Conservation (phyloP, 768 basidiomycete genomes). For the Fomitopsis serialis region DNA sequence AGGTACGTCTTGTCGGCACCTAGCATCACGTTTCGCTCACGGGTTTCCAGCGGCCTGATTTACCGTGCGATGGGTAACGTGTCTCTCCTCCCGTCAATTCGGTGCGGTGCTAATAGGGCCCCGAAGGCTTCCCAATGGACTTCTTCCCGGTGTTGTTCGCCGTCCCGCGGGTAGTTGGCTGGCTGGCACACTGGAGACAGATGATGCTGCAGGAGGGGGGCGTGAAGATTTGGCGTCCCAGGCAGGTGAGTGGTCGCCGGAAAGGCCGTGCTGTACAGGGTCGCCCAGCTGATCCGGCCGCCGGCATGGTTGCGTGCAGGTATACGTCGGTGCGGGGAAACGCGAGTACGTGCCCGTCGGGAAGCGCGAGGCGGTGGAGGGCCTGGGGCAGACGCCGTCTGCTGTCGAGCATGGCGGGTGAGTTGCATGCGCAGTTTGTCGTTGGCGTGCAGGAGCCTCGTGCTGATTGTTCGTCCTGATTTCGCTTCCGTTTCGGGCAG, state of each 20-base stretch:
- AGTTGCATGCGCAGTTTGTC: conserved; percentile 24
- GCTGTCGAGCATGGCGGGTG: conserved; percentile 71
- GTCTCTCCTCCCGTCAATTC: not conserved
- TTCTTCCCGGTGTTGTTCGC: conserved; percentile 94
- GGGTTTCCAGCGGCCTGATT: conserved; percentile 61
- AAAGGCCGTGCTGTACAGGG: not conserved
- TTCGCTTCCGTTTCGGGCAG: conserved; percentile 26
- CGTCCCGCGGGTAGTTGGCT: conserved; percentile 88
- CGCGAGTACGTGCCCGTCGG: conserved; percentile 71
- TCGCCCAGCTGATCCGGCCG: not conserved
- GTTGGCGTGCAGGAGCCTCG: not conserved
- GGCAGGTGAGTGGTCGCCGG: conserved; percentile 48
- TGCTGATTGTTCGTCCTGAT: conserved; percentile 4
- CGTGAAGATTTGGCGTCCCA: conserved; percentile 91
- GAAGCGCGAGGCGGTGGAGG: conserved; percentile 51
- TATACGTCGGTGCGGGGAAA: conserved; percentile 72
- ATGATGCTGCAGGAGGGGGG: conserved; percentile 90
- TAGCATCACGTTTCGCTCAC: not conserved
- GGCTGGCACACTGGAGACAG: conserved; percentile 93
- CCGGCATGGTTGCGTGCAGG: conserved; percentile 32
- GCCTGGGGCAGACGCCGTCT: conserved; percentile 54
- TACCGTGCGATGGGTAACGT: conserved; percentile 85
- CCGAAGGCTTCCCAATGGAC: conserved; percentile 81
- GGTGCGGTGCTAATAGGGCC: not conserved
- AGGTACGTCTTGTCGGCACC: conserved; percentile 30